Evolutionary conservation across 495 filamentous ascomycete species (phyloP).

Genomic region (Usnea hakonensis): DNA sequence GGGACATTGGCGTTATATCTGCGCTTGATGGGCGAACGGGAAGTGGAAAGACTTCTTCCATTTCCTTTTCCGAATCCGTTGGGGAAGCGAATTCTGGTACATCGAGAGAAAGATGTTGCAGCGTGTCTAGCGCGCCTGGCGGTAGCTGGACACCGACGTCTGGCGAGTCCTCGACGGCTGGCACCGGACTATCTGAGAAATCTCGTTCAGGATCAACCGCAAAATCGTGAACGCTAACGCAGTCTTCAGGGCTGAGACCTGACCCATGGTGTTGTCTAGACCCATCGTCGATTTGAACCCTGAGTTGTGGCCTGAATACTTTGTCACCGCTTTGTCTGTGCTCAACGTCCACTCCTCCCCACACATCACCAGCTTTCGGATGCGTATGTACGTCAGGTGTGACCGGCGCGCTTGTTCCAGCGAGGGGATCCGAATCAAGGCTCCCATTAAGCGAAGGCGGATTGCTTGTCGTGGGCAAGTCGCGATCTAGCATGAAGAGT

Average conservation of each 20-base stretch:
- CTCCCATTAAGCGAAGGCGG: conserved; percentile 86
- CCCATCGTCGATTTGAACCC: conserved; percentile 12
- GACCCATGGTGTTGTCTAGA: conserved; percentile 9
- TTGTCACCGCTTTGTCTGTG: conserved; percentile 1
- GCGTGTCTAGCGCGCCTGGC: conserved; percentile 65
- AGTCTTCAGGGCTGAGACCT: conserved; percentile 14
- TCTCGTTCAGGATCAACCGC: conserved; percentile 9
- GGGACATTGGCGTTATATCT: conserved; percentile 42
- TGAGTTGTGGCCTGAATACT: conserved; percentile 8
- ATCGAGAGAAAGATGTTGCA: conserved; percentile 64
- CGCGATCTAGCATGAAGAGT: conserved; percentile 57
- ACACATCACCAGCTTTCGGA: conserved; percentile 42
- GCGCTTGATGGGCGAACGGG: conserved; percentile 33
- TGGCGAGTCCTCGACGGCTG: conserved; percentile 36
- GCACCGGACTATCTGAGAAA: conserved; percentile 23
- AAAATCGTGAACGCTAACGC: conserved; percentile 19
- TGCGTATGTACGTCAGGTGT: conserved; percentile 64
- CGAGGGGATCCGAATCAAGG: conserved; percentile 75
- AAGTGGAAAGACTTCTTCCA: conserved; percentile 34
- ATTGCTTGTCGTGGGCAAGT: conserved; percentile 65
- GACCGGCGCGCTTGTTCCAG: conserved; percentile 65
- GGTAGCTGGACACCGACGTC: conserved; percentile 65
- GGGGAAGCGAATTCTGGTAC: conserved; percentile 30
- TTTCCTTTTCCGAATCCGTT: conserved; percentile 37
- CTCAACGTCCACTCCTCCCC: conserved; percentile 23